Evolutionary conservation across 148 eudicot species (phyloP).

Genomic region (Vaccinium myrtillus): DNA sequence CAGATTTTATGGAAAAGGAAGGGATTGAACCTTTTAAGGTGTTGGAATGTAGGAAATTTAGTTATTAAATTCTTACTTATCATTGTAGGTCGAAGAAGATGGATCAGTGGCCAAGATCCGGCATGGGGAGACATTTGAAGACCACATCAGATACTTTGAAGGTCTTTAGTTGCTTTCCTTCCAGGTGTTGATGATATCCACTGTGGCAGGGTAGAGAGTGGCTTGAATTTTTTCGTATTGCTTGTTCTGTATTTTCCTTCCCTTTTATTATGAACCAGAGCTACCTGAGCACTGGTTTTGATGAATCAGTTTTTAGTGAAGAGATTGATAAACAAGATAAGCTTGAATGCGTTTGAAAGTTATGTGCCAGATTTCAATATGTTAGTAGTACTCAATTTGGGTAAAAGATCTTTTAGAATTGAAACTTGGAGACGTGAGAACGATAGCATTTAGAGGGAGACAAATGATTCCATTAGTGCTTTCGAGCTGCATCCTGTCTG

Average conservation of each 20-base stretch:
- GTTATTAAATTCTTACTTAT: not conserved
- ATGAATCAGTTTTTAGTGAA: not conserved
- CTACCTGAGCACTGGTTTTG: not conserved
- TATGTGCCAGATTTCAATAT: too few relatives aligned
- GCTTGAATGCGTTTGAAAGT: too few relatives aligned
- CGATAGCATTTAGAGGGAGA: too few relatives aligned
- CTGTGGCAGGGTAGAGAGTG: not conserved
- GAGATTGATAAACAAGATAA: too few relatives aligned
- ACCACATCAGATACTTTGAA: constrained; percentile 67
- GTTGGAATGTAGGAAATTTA: not conserved
- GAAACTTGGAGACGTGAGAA: too few relatives aligned
- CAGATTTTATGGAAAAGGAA: not conserved
- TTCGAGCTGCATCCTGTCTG: too few relatives aligned
- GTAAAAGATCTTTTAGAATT: too few relatives aligned
- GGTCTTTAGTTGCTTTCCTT: constrained; percentile 39
- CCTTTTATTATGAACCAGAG: not conserved
- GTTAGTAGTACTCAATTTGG: too few relatives aligned
- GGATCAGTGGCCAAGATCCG: constrained; percentile 76
- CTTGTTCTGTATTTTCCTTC: not conserved
- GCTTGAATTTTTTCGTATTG: not conserved
- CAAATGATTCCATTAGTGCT: too few relatives aligned
- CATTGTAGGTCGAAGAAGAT: constrained; percentile 61
- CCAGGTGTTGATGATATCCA: not conserved
- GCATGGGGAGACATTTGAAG: constrained; percentile 77
- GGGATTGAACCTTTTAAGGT: not conserved